Conservation (phyloP, 495 filamentous ascomycete species). For the Talaromyces wortmannii region DNA sequence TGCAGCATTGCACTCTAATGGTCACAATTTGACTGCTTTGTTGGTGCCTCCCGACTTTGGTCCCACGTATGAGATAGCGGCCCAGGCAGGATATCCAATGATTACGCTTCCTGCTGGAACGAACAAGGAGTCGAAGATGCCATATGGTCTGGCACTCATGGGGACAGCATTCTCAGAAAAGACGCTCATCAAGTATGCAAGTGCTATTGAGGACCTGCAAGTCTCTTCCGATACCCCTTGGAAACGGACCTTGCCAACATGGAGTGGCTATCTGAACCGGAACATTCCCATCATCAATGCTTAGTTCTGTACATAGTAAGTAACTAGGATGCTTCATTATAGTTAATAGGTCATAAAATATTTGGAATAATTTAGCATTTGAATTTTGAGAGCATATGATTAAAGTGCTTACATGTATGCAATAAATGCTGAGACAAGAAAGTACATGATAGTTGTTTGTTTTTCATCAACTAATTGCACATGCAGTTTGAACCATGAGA, state of each 20-base stretch:
- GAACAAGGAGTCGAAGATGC: slow-evolving; percentile 52
- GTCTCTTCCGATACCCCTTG: slow-evolving; percentile 23
- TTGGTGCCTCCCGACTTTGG: slow-evolving; percentile 63
- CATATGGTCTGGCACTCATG: slow-evolving; percentile 63
- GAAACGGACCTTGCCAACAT: slow-evolving; percentile 41
- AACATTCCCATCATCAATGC: slow-evolving; percentile 39
- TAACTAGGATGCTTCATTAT: background rate
- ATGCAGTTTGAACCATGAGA: too few relatives aligned
- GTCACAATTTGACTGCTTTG: slow-evolving; percentile 47
- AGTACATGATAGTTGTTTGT: too few relatives aligned
- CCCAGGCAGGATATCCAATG: slow-evolving; percentile 61
- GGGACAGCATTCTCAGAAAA: slow-evolving; percentile 58
- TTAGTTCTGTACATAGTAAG: background rate
- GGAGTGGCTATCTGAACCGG: slow-evolving; percentile 43
- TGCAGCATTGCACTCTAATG: slow-evolving; percentile 47
- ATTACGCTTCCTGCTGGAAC: slow-evolving; percentile 60
- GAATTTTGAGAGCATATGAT: too few relatives aligned
- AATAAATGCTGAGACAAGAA: too few relatives aligned
- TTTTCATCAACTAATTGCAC: too few relatives aligned
- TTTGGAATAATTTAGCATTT: too few relatives aligned
- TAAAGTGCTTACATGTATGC: too few relatives aligned
- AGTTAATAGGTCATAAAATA: background rate
- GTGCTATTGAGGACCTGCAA: slow-evolving; percentile 63
- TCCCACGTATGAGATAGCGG: slow-evolving; percentile 50
- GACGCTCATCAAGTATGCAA: slow-evolving; percentile 54